phyloP scores from a whole-genome alignment of 805 yeast species.

The Sporopachydermia lactativora region DNA sequence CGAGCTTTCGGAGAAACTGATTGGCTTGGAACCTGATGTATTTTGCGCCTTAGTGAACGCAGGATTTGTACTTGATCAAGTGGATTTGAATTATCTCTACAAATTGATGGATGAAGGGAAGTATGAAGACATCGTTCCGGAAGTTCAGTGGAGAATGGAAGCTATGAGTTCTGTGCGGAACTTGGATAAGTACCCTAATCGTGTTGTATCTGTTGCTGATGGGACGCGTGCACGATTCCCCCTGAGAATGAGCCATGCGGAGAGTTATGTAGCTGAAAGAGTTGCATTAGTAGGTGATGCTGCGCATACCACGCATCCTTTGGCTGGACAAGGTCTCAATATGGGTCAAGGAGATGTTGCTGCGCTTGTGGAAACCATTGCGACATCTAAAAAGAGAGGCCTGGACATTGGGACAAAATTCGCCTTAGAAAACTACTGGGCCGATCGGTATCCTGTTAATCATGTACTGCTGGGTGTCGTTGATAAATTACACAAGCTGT shows the following conservation, averaged over 20 bases:
- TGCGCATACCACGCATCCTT: conserved; percentile 93
- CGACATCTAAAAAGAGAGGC: conserved; percentile 60
- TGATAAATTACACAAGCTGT: conserved; percentile 82
- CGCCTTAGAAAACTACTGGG: conserved; percentile 77
- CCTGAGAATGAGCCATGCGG: conserved; percentile 77
- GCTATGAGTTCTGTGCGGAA: conserved; percentile 24
- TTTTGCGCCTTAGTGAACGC: conserved; percentile 72
- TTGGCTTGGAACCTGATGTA: conserved; percentile 41
- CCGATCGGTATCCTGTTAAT: conserved; percentile 68
- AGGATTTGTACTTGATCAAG: conserved; percentile 64
- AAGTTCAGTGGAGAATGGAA: conserved; percentile 58
- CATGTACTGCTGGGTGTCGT: conserved; percentile 76
- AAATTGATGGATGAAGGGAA: conserved; percentile 25
- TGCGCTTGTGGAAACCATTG: conserved; percentile 52
- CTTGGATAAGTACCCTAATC: conserved; percentile 56
- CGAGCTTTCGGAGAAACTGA: conserved; percentile 49
- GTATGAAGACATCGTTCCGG: conserved; percentile 39
- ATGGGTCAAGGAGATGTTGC: conserved; percentile 95
- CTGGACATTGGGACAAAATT: conserved; percentile 74
- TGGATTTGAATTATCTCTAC: conserved; percentile 64
- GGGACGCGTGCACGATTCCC: conserved; percentile 82
- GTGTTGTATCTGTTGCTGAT: conserved; percentile 40
- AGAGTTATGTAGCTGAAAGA: conserved; percentile 69
- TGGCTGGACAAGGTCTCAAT: conserved; percentile 95
- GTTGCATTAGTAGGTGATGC: conserved; percentile 96